Conservation (phyloP, 345 rosid genomes). For the Bruguiera parviflora region DNA sequence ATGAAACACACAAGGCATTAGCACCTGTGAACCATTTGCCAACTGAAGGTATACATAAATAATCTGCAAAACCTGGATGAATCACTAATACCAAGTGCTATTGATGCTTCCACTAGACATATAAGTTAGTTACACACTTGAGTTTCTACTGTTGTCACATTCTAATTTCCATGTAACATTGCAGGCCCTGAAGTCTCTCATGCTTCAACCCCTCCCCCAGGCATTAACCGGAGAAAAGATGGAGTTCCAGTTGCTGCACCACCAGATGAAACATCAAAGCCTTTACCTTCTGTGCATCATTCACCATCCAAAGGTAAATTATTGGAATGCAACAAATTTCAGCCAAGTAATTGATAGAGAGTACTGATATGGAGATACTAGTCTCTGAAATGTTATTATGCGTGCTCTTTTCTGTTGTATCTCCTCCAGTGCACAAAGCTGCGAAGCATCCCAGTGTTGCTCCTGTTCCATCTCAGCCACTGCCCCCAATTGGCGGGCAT, state of each 20-base stretch:
- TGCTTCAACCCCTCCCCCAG: constrained; percentile 42
- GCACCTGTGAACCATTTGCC: constrained; percentile 38
- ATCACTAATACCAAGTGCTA: background rate
- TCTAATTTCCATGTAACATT: too few relatives aligned
- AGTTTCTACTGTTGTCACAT: too few relatives aligned
- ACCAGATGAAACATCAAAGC: constrained; percentile 34
- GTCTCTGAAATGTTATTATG: constrained; percentile 4
- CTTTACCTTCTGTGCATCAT: constrained; percentile 34
- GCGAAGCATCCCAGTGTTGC: constrained; percentile 17
- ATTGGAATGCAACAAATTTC: background rate
- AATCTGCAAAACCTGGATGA: background rate
- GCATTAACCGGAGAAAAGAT: constrained; percentile 29
- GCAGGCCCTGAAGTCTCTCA: constrained; percentile 25
- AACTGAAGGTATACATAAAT: constrained; percentile 31
- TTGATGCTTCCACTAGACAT: background rate
- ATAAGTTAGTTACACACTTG: too few relatives aligned
- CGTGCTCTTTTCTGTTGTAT: constrained; percentile 32
- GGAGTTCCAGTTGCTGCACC: constrained; percentile 62
- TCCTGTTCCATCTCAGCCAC: constrained; percentile 31
- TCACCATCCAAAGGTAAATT: constrained; percentile 45
- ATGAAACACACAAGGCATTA: constrained; percentile 34
- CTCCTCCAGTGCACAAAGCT: constrained; percentile 35
- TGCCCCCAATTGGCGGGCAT: constrained; percentile 20
- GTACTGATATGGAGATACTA: background rate
- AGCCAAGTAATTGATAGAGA: background rate